Evolutionary conservation across 805 yeast species (phyloP).

Genomic region (Kodamaea jinghongensis): DNA sequence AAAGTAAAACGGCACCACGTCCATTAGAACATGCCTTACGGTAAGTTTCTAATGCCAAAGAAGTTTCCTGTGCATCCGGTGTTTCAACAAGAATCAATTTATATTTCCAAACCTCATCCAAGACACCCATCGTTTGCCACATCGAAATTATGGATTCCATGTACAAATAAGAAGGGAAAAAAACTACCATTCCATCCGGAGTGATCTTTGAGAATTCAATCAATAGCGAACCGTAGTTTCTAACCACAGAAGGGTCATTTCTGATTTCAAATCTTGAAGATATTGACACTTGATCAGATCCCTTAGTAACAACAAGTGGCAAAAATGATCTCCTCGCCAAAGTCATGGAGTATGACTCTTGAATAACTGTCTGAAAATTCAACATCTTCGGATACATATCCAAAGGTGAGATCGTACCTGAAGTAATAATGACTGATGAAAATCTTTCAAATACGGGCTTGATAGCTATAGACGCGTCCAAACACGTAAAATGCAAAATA

Average conservation of each 20-base stretch:
- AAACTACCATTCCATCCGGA: conserved; percentile 97
- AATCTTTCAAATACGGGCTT: conserved; percentile 95
- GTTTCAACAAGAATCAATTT: conserved; percentile 94
- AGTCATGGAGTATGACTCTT: conserved; percentile 95
- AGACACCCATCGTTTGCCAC: conserved; percentile 98
- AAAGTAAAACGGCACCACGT: conserved; percentile 90
- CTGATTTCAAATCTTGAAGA: conserved; percentile 95
- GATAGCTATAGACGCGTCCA: conserved; percentile 97
- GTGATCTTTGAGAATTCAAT: conserved; percentile 93
- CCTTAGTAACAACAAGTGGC: conserved; percentile 95
- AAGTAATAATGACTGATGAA: conserved; percentile 88
- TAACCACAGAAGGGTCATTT: conserved; percentile 95
- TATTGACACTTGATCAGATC: conserved; percentile 96
- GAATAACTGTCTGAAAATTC: conserved; percentile 88
- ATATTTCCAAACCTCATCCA: conserved; percentile 98
- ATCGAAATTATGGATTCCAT: conserved; percentile 97
- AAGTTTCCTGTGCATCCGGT: conserved; percentile 98
- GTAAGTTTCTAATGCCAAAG: conserved; percentile 91
- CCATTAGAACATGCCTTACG: conserved; percentile 97
- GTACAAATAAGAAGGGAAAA: conserved; percentile 93
- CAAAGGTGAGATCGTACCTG: conserved; percentile 96
- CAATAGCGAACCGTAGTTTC: conserved; percentile 91
- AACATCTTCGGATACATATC: conserved; percentile 99
- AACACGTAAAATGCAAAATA: conserved; percentile 84
- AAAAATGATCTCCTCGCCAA: conserved; percentile 86